phyloP scores from a whole-genome alignment of 352 stramenopile species.

The Pythium aphanidermatum region DNA sequence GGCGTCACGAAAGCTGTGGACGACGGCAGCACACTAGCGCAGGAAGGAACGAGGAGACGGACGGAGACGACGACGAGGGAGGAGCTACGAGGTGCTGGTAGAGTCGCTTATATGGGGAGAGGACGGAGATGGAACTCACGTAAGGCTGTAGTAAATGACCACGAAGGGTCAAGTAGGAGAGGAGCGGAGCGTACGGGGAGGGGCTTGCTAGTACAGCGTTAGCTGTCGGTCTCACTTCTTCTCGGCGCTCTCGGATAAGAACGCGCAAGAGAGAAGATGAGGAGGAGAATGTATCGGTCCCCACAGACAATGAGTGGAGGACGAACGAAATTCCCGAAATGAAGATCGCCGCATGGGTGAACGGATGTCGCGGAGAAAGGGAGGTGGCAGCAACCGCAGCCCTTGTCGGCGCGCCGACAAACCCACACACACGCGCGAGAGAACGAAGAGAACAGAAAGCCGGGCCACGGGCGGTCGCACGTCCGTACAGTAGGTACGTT shows the following conservation, averaged over 20 bases:
- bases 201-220: slow-evolving; percentile 15
- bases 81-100: background rate
- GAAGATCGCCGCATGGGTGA: slow-evolving; percentile 4
- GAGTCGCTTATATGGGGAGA: slow-evolving; percentile 12
- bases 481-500: too few species aligned
- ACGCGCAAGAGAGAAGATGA: slow-evolving; percentile 25
- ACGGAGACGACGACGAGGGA: too few species aligned
- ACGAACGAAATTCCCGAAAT: slow-evolving; percentile 51
- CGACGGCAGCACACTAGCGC: slow-evolving; percentile 9
- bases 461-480: slow-evolving; percentile 15
- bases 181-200: slow-evolving; percentile 4
- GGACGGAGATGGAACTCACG: slow-evolving; percentile 23
- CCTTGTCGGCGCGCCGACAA: background rate
- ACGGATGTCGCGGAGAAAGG: slow-evolving; percentile 13
- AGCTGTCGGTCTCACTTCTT: slow-evolving; percentile 28
- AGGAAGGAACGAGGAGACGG: slow-evolving; percentile 3
- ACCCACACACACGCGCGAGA: background rate
- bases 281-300: slow-evolving; percentile 21
- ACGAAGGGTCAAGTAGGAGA: slow-evolving; percentile 27
- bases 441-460: slow-evolving; percentile 22
- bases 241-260: slow-evolving; percentile 5
- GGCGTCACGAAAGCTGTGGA: background rate
- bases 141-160: slow-evolving; percentile 19
- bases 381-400: slow-evolving; percentile 4
- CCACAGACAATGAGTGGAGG: slow-evolving; percentile 19